Percentiles rank a stretch among this genome's conserved stretches.
Evolutionary conservation across 768 basidiomycete species (phyloP).

Genomic region (Cantharellus anzutake): DNA sequence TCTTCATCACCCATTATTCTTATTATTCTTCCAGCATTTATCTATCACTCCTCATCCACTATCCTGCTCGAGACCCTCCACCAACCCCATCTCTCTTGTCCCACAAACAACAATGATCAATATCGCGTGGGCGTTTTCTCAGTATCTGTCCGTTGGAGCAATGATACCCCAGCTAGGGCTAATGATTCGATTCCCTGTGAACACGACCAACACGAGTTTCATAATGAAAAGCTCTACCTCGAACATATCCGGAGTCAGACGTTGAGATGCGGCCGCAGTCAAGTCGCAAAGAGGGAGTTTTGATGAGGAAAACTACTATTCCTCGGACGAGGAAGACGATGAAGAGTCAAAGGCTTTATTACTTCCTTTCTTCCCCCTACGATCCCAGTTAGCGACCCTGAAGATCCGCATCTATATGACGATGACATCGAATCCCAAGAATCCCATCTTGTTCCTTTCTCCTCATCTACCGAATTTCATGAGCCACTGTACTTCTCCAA

Average conservation of each 20-base stretch:
- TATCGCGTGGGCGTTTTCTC: neutral
- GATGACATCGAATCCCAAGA: too few relatives aligned
- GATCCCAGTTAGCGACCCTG: too few relatives aligned
- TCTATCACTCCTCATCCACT: neutral
- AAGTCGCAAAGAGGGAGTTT: neutral
- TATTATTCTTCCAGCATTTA: neutral
- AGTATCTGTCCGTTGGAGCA: neutral
- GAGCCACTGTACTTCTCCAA: too few relatives aligned
- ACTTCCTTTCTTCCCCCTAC: too few relatives aligned
- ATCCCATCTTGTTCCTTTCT: too few relatives aligned
- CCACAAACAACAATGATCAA: neutral
- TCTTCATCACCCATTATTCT: neutral
- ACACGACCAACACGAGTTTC: neutral
- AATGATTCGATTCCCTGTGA: neutral
- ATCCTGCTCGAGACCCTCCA: neutral
- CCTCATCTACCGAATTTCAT: too few relatives aligned
- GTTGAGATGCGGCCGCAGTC: neutral
- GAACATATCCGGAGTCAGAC: neutral
- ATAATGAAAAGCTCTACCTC: too few relatives aligned
- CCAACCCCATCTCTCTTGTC: neutral
- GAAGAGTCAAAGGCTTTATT: neutral
- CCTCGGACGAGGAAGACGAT: neutral
- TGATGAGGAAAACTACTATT: neutral
- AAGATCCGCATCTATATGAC: too few relatives aligned
- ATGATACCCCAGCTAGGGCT: neutral